These are phyloP conservation scores for Rugonectria rugulosa DNA, from an alignment of 2,329 filamentous ascomycete genomes.

Conservation along the genomic window DNA sequence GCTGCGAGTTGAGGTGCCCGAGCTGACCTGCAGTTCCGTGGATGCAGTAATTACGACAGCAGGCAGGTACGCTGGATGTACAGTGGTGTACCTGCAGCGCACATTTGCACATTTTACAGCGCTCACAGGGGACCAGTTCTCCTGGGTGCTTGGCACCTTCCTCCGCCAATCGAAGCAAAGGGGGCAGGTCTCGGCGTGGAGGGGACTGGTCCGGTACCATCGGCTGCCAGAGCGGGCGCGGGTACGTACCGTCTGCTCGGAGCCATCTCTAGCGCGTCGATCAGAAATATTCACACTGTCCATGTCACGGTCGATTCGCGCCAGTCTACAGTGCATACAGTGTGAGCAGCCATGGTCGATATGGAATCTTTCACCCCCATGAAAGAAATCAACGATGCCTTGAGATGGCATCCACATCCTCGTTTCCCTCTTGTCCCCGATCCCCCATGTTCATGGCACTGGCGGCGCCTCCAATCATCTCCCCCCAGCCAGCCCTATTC, in stretches of 20 bases:
- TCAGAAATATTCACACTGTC: no score
- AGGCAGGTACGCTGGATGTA: no score
- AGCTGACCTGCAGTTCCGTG: no score
- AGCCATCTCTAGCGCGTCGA: no score
- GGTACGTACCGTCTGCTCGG: slow-evolving; percentile 12
- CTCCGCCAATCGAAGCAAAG: not conserved
- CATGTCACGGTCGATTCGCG: no score
- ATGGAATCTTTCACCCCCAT: slow-evolving; percentile 5
- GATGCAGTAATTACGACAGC: no score
- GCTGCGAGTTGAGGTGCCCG: no score
- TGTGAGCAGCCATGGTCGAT: not conserved
- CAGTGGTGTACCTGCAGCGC: not conserved
- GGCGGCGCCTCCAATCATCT: slow-evolving; percentile 25
- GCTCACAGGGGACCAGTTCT: slow-evolving; percentile 7
- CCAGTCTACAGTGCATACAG: slow-evolving; percentile 13
- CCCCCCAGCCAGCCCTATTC: slow-evolving; percentile 23
- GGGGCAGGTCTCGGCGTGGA: no score
- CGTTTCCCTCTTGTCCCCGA: slow-evolving; percentile 1
- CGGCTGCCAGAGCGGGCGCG: slow-evolving; percentile 11
- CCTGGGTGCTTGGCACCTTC: not conserved
- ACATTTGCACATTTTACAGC: no score
- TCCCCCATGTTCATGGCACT: slow-evolving; percentile 26
- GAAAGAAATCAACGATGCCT: not conserved
- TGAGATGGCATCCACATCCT: slow-evolving; percentile 16
- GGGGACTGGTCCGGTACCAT: not conserved